phyloP scores from a whole-genome alignment of 345 rosid genomes.

The Cardiospermum halicacabum region DNA sequence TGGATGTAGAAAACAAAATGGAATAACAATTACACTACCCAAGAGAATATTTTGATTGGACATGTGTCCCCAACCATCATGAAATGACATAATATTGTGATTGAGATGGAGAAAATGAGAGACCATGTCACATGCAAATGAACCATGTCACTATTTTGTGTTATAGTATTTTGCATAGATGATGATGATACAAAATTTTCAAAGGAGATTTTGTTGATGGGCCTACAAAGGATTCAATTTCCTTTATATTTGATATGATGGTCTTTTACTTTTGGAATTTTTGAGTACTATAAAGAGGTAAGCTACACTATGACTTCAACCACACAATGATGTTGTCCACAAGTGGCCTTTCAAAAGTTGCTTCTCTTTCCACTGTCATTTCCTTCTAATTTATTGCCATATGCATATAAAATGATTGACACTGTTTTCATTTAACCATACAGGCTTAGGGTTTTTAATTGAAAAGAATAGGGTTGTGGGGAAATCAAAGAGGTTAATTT shows the following conservation, averaged over 20 bases:
- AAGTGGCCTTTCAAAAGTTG: conserved; percentile 42
- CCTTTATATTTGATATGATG: too few species aligned
- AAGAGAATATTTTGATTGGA: conserved; percentile 15
- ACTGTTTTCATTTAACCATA: neutral
- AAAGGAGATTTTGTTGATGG: neutral
- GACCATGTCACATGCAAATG: conserved; percentile 15
- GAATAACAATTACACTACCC: conserved; percentile 1
- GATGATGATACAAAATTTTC: too few species aligned
- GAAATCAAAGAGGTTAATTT: too few species aligned
- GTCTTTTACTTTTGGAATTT: conserved; percentile 1
- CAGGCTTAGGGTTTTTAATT: too few species aligned
- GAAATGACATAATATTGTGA: neutral
- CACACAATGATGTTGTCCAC: conserved; percentile 70
- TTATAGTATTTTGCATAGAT: too few species aligned
- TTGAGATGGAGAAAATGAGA: neutral
- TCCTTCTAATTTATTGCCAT: neutral
- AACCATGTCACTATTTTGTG: too few species aligned
- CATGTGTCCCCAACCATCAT: conserved; percentile 11
- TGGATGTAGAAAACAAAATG: neutral
- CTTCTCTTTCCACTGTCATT: conserved; percentile 20
- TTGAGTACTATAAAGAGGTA: conserved; percentile 16
- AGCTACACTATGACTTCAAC: conserved; percentile 34
- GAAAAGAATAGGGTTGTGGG: too few species aligned
- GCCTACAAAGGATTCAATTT: conserved; percentile 3
- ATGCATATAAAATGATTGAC: neutral